Percentiles rank a stretch among this genome's conserved stretches.
Evolutionary conservation across 441 rosid genomes (phyloP).

Genomic region (Breynia disticha): DNA sequence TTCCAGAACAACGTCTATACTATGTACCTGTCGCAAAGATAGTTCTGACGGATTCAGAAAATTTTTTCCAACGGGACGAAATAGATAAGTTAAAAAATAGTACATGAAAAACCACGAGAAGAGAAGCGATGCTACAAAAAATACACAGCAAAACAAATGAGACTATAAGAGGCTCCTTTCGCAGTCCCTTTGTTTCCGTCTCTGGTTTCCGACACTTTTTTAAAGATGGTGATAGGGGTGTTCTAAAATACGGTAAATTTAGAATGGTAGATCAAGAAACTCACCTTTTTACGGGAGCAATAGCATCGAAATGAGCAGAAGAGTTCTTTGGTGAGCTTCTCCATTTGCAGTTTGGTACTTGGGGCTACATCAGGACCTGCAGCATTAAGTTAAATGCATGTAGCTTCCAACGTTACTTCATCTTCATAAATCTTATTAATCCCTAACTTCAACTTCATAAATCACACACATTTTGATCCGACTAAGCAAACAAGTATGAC

Average conservation of each 20-base stretch:
- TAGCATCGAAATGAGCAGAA: slow-evolving; percentile 80
- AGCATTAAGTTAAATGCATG: neutral
- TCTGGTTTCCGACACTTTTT: neutral
- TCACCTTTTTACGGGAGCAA: slow-evolving; percentile 79
- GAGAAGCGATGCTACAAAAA: no score
- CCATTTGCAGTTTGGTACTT: slow-evolving; percentile 25
- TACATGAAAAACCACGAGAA: no score
- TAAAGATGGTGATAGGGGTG: no score
- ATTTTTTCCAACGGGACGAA: no score
- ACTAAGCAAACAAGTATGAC: no score
- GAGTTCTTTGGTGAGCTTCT: slow-evolving; percentile 43
- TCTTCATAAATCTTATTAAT: no score
- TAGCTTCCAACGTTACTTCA: neutral
- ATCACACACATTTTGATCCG: no score
- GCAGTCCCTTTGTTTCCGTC: no score
- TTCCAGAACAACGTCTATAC: slow-evolving; percentile 61
- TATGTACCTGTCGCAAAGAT: slow-evolving; percentile 39
- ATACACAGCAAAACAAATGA: no score
- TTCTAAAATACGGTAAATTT: neutral
- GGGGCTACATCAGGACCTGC: slow-evolving; percentile 20
- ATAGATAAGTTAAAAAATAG: no score
- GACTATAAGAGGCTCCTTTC: no score
- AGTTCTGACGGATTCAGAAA: no score
- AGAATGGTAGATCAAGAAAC: slow-evolving; percentile 3
- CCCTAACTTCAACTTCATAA: neutral